Conservation (phyloP, 2,329 filamentous ascomycete species). For the Clarireedia hainanense region DNA sequence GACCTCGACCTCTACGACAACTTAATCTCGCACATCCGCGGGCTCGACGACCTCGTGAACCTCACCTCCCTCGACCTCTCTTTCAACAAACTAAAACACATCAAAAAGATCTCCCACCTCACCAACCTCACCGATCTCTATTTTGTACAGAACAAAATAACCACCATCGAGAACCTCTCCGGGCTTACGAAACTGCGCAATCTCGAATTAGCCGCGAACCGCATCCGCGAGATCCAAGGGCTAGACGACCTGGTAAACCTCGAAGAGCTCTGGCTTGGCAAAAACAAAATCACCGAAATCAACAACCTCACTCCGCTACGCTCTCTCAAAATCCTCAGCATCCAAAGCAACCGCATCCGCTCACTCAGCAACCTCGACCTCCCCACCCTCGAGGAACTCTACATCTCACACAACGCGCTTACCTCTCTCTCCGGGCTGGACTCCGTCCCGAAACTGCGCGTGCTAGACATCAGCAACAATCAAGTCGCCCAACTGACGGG, state of each 20-base stretch:
- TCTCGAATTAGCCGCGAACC: conserved; percentile 86
- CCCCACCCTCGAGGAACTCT: conserved; percentile 78
- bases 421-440: conserved; percentile 65
- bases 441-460: conserved; percentile 56
- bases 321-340: conserved; percentile 80
- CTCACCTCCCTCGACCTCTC: conserved; percentile 80
- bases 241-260: conserved; percentile 68
- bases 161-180: conserved; percentile 75
- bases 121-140: conserved; percentile 74
- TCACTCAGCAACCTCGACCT: conserved; percentile 71
- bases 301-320: conserved; percentile 66
- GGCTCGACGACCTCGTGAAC: conserved; percentile 68
- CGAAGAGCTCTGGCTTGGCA: conserved; percentile 89
- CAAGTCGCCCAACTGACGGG: conserved; percentile 68
- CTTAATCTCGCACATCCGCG: conserved; percentile 77
- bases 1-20: conserved; percentile 98
- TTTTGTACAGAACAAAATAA: conserved; percentile 92
- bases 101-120: conserved; percentile 78
- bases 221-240: conserved; percentile 82
- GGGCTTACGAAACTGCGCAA: conserved; percentile 68
- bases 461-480: conserved; percentile 88
- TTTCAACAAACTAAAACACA: conserved; percentile 99
- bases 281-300: conserved; percentile 90
- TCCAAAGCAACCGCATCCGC: conserved; percentile 89
- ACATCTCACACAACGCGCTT: conserved; percentile 92